Conservation (phyloP, 192 early-diverging fungal genomes). For the Mortierella antarctica region DNA sequence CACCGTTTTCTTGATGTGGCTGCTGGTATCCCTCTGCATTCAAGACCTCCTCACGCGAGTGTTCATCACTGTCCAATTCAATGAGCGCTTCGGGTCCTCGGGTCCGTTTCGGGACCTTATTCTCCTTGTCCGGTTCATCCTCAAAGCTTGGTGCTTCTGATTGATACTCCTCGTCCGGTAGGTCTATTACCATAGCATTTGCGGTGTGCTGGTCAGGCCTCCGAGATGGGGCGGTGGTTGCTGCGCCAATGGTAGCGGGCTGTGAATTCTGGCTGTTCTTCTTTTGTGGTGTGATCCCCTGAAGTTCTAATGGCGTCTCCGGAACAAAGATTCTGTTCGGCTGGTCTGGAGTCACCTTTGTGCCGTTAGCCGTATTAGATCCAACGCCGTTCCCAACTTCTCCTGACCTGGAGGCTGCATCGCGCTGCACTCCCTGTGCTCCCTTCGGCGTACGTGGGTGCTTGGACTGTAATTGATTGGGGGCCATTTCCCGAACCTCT, state of each 20-base stretch:
- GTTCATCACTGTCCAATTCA: no score
- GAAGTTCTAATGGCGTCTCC: slow-evolving; percentile 22
- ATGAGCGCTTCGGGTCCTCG: not conserved
- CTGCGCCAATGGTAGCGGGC: no score
- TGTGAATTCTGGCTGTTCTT: not conserved
- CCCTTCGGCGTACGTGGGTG: no score
- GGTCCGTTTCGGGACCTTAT: slow-evolving; percentile 3
- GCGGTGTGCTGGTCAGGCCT: no score
- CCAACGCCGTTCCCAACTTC: not conserved
- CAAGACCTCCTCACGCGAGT: not conserved
- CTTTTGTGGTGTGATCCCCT: slow-evolving; percentile 13
- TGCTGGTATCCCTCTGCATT: not conserved
- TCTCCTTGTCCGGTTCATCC: slow-evolving; percentile 10
- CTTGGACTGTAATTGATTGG: not conserved
- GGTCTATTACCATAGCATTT: not conserved
- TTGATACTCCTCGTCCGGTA: not conserved
- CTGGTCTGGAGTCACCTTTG: not conserved
- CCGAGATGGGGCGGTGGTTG: not conserved
- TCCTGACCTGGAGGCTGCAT: no score
- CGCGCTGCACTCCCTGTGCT: no score
- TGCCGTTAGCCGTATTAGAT: not conserved
- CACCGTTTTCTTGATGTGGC: not conserved
- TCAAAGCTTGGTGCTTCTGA: not conserved
- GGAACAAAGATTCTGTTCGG: slow-evolving; percentile 12
- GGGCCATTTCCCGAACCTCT: no score